Base-by-base conservation (phyloP, 352 stramenopile species). In the Pythium phragmiticola region DNA sequence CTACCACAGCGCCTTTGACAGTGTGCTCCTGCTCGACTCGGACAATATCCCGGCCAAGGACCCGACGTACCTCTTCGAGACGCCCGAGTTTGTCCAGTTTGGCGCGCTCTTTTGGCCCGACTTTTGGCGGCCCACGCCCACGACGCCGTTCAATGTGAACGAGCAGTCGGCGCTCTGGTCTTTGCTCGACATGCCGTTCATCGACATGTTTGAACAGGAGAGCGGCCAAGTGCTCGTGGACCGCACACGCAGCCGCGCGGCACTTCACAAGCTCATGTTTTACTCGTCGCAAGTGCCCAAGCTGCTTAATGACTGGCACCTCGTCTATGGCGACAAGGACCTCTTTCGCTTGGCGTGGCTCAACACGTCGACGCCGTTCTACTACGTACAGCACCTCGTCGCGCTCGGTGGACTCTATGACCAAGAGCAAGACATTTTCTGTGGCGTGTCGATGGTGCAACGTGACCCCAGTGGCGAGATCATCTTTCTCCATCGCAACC, bases 121-220 rank as follows among this genome's bases (percentile, higher is more conserved):
- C 61, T 95, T 93, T 51, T 95, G 86, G 86, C 76, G 80, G 43
- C 82, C 83, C 4, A 49, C 45, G 21, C 60, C 76, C 39, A 77
- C 75, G 26, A 93, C 81, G 9, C 74, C 74, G 3, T 94, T 92
- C 62, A 92, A 92, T 48, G 71, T 95, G 8, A 79, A 92, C 0
- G 64, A 87, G 50, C 80, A 90, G 46, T 90, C 75, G 54, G 73
- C 62, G 8, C 39, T 95, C 43, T 95, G 86, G 86, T 56, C 77
- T 8, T 45, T 92, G 46, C 60, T 95, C 14, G 82, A 90, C 67
- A 92, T 93, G 76, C 84, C 84, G 19, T 95, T 92, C 70, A 80
- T 77, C 8, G 80, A 95, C 47, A 95, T 95, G 86, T 92, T 89
- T 63, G 86, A 95, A 66, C 84, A 93, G 60, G 86, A 95, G 49